Evolutionary conservation across 768 basidiomycete genomes (phyloP).

Genomic region (Clitopilus hobsonii): DNA sequence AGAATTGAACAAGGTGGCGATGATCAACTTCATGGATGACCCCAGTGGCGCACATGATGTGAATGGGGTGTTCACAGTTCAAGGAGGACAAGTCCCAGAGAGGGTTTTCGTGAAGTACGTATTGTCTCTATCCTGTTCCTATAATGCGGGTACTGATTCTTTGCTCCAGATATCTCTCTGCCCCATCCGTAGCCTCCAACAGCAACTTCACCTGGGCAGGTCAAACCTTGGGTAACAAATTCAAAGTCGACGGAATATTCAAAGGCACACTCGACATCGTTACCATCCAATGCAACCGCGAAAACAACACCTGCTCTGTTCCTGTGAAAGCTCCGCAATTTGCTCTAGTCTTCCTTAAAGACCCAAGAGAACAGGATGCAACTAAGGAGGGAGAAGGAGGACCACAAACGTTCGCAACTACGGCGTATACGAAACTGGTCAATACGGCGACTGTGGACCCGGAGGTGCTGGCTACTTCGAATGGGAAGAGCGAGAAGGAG

Average conservation of each 20-base stretch:
- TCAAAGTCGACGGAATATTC: slow-evolving; percentile 65
- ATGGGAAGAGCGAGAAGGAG: slow-evolving; percentile 32
- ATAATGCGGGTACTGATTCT: neutral
- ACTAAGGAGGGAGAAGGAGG: slow-evolving; percentile 19
- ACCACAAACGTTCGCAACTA: slow-evolving; percentile 51
- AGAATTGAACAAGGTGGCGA: slow-evolving; percentile 50
- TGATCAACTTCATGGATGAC: slow-evolving; percentile 75
- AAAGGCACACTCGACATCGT: slow-evolving; percentile 49
- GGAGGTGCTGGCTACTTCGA: slow-evolving; percentile 48
- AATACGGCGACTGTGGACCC: slow-evolving; percentile 55
- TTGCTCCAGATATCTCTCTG: slow-evolving; percentile 22
- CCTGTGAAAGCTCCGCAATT: slow-evolving; percentile 67
- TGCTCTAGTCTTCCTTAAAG: slow-evolving; percentile 69
- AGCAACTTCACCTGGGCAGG: slow-evolving; percentile 71
- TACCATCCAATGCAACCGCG: slow-evolving; percentile 55
- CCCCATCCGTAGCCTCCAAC: slow-evolving; percentile 48
- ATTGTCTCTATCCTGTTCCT: neutral
- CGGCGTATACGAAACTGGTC: slow-evolving; percentile 44
- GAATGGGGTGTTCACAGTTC: slow-evolving; percentile 43
- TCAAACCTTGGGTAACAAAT: slow-evolving; percentile 63
- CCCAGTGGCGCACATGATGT: slow-evolving; percentile 48
- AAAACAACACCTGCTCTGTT: slow-evolving; percentile 49
- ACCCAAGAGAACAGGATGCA: too few relatives aligned
- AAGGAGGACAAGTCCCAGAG: slow-evolving; percentile 38
- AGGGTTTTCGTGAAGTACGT: slow-evolving; percentile 43